Conservation (phyloP, 257 asterid species). For the Solanum paucissectum region DNA sequence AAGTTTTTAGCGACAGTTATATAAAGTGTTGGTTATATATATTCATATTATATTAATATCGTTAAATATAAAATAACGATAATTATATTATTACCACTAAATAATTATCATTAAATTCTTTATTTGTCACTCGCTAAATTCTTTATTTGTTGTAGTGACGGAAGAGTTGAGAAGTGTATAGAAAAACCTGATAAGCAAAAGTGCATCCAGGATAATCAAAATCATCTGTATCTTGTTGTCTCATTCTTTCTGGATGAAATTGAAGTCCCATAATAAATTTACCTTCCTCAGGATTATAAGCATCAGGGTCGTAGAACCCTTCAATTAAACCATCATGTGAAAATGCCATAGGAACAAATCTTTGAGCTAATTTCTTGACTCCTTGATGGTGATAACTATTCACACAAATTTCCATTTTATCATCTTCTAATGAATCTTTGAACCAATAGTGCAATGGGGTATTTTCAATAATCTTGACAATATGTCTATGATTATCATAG, state of each 20-base stretch:
- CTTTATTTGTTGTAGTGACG: too few relatives aligned
- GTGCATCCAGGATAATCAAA: conserved; percentile 77
- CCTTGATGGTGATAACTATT: conserved; percentile 94
- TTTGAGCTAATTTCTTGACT: conserved; percentile 59
- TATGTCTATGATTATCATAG: conserved; percentile 67
- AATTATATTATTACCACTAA: neutral
- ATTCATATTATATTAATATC: too few relatives aligned
- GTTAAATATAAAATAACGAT: too few relatives aligned
- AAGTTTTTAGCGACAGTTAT: too few relatives aligned
- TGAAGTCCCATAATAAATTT: conserved; percentile 86
- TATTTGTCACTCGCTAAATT: too few relatives aligned
- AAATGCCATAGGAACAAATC: conserved; percentile 79
- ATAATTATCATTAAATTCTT: too few relatives aligned
- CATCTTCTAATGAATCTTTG: conserved; percentile 32
- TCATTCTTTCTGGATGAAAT: conserved; percentile 86
- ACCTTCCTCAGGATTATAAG: conserved; percentile 69
- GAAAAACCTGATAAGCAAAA: conserved; percentile 25
- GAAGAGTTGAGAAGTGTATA: neutral
- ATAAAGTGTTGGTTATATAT: neutral
- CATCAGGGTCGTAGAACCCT: conserved; percentile 75
- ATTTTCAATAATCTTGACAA: conserved; percentile 32
- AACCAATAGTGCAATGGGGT: conserved; percentile 76
- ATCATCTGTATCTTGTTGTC: conserved; percentile 42
- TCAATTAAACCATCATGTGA: conserved; percentile 71
- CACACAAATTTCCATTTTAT: conserved; percentile 39